Percentiles rank a stretch among this genome's conserved stretches.
Conservation (phyloP, 164 flowering plant species). For the Aristolochia californica region DNA sequence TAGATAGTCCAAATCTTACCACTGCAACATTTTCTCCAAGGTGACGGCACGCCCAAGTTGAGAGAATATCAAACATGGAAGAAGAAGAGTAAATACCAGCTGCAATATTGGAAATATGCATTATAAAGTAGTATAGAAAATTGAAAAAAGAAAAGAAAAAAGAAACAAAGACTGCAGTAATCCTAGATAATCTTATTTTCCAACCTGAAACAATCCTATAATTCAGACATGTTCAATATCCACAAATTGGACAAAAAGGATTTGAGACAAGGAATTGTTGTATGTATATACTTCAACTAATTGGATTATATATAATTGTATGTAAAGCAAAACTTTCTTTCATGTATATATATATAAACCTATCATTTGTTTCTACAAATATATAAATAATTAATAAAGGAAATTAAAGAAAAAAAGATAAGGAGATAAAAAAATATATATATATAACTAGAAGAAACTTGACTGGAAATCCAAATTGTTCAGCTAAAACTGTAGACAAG, state of each 20-base stretch:
- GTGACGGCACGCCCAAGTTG: conserved; percentile 89
- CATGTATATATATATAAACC: no score
- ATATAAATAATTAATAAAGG: not conserved
- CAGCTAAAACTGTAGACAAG: not conserved
- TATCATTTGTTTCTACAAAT: not conserved
- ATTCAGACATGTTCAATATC: no score
- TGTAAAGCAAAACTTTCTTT: no score
- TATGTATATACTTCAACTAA: no score
- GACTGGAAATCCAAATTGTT: not conserved
- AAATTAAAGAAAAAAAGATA: not conserved
- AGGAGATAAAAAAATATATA: not conserved
- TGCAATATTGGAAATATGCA: conserved; percentile 21
- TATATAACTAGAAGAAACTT: not conserved
- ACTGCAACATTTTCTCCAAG: conserved; percentile 65
- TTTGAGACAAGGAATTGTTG: no score
- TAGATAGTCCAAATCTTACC: conserved; percentile 32
- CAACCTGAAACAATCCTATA: no score
- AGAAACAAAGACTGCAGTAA: no score
- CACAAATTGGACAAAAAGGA: no score
- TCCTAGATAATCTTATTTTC: no score
- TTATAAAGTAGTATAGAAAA: no score
- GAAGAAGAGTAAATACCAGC: conserved; percentile 92
- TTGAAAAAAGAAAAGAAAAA: no score
- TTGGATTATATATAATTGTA: no score
- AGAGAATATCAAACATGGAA: conserved; percentile 91